A percentile compares a stretch with the other conserved stretches of the same genome.
Evolutionary conservation across 768 basidiomycete genomes (phyloP).

Genomic region (Kwoniella heveanensis): DNA sequence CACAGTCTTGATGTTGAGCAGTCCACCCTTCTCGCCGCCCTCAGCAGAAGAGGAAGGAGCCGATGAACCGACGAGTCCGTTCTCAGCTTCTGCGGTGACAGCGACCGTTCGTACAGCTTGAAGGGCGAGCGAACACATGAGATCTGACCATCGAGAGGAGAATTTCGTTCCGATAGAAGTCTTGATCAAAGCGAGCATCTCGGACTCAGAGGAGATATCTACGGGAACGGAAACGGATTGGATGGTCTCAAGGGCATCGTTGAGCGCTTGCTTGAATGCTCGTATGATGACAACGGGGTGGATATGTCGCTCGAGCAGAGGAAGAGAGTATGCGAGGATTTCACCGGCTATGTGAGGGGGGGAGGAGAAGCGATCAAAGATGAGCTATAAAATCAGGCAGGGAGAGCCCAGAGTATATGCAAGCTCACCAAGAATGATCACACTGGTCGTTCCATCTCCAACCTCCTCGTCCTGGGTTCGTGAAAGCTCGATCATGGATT

Average conservation of each 20-base stretch:
- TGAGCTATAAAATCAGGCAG: background rate
- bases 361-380: background rate
- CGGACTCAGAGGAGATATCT: slow-evolving; percentile 75
- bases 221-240: slow-evolving; percentile 86
- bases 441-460: slow-evolving; percentile 96
- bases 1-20: slow-evolving; percentile 69
- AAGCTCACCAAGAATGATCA: slow-evolving; percentile 86
- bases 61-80: slow-evolving; percentile 32
- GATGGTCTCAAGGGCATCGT: slow-evolving; percentile 86
- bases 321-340: slow-evolving; percentile 90
- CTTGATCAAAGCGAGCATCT: slow-evolving; percentile 97
- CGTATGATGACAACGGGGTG: slow-evolving; percentile 99
- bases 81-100: slow-evolving; percentile 64
- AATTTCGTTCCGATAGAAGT: slow-evolving; percentile 99
- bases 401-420: background rate
- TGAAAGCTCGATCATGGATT: slow-evolving; percentile 99
- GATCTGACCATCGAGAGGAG: slow-evolving; percentile 90
- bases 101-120: slow-evolving; percentile 89
- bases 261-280: slow-evolving; percentile 94
- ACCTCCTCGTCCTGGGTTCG: slow-evolving; percentile 98
- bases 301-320: slow-evolving; percentile 92
- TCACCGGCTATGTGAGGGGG: slow-evolving; percentile 70
- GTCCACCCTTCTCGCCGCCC: slow-evolving; percentile 20
- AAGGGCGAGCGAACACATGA: slow-evolving; percentile 94
- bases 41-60: background rate